Conservation (phyloP, 768 basidiomycete species). For the Boletus insuetus region DNA sequence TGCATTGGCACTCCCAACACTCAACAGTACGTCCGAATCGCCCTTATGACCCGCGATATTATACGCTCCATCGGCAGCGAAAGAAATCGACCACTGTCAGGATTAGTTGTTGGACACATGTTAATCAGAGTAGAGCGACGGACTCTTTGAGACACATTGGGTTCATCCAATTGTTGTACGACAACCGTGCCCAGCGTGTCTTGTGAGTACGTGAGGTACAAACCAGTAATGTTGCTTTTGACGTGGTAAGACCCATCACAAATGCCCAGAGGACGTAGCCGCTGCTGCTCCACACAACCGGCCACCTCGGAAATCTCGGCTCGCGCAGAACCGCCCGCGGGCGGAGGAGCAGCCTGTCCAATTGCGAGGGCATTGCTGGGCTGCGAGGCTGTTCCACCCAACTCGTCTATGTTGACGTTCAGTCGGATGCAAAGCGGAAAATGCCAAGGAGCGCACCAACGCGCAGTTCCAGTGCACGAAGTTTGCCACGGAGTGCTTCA, state of each 20-base stretch:
- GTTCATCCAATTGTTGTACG: neutral
- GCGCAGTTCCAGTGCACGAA: neutral
- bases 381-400: neutral
- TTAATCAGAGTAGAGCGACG: neutral
- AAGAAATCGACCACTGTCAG: neutral
- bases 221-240: neutral
- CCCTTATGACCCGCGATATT: neutral
- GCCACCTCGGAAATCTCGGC: neutral
- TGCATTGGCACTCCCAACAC: neutral
- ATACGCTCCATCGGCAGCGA: neutral
- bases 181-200: neutral
- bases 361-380: neutral
- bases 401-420: neutral
- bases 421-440: neutral
- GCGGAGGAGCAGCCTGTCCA: neutral
- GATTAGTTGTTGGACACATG: neutral
- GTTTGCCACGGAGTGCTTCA: neutral
- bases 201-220: neutral
- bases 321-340: neutral
- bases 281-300: neutral
- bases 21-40: neutral
- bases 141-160: neutral
- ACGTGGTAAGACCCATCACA: neutral
- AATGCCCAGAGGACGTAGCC: neutral
- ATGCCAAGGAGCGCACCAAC: neutral